These are phyloP conservation scores for Sporothrix curviconia DNA, from an alignment of 2,329 filamentous ascomycete genomes.

Conservation along the genomic window DNA sequence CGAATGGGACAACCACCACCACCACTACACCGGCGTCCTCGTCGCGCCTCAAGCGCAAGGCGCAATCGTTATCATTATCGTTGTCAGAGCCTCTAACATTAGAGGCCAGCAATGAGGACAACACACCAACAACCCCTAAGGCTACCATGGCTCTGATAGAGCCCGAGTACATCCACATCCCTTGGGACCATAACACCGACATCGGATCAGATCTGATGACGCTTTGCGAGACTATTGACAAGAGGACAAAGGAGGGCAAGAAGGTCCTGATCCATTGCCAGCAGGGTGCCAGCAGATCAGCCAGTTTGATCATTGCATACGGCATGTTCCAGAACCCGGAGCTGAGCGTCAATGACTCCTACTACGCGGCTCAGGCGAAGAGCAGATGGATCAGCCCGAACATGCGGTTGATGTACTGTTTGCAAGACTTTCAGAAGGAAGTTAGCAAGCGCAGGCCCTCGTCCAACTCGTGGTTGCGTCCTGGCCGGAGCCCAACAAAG, in stretches of 20 bases:
- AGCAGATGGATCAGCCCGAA: constrained; percentile 87
- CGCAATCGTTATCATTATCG: constrained; percentile 9
- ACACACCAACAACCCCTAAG: constrained; percentile 53
- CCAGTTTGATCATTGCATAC: constrained; percentile 80
- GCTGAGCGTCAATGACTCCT: constrained; percentile 74
- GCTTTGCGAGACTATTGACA: constrained; percentile 70
- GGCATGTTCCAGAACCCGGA: constrained; percentile 72
- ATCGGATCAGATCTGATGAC: constrained; percentile 70
- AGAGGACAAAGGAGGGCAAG: constrained; percentile 64
- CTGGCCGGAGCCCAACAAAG: constrained; percentile 51
- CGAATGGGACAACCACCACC: background rate
- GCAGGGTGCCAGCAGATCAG: constrained; percentile 77
- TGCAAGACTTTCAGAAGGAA: constrained; percentile 72
- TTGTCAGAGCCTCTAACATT: constrained; percentile 19
- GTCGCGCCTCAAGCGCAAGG: constrained; percentile 1
- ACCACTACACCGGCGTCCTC: background rate
- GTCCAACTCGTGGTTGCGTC: constrained; percentile 41
- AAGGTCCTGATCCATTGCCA: constrained; percentile 79
- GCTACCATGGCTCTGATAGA: constrained; percentile 37
- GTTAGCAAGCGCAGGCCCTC: constrained; percentile 45
- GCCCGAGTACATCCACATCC: constrained; percentile 81
- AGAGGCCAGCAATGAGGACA: constrained; percentile 28
- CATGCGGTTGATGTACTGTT: constrained; percentile 85
- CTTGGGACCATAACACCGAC: constrained; percentile 84
- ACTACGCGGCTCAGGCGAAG: constrained; percentile 71